Evolutionary conservation across 1,139 yeast species (phyloP).

Genomic region (Arxiozyma bovina): DNA sequence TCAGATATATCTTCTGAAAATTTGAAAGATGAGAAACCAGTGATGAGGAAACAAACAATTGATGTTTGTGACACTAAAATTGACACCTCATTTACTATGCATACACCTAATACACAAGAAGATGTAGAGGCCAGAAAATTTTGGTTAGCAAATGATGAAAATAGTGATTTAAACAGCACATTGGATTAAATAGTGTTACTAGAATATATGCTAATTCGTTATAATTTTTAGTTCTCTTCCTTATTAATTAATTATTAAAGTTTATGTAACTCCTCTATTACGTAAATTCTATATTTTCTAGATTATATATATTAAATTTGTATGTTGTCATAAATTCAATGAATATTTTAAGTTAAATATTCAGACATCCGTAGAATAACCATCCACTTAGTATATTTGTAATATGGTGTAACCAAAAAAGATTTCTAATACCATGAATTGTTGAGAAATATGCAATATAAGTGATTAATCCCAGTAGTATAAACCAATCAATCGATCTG

Average conservation of each 20-base stretch:
- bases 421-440: constrained; percentile 58
- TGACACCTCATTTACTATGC: constrained; percentile 1
- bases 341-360: not conserved
- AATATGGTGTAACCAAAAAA: constrained; percentile 63
- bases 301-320: not conserved
- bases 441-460: constrained; percentile 49
- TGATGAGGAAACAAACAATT: not conserved
- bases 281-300: not conserved
- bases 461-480: constrained; percentile 31
- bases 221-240: too few relatives aligned
- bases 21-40: not conserved
- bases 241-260: not conserved
- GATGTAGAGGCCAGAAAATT: constrained; percentile 31
- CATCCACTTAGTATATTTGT: constrained; percentile 49
- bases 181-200: too few relatives aligned
- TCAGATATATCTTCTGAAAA: constrained; percentile 1
- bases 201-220: not conserved
- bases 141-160: constrained; percentile 19
- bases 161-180: constrained; percentile 1
- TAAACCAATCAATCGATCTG: constrained; percentile 20
- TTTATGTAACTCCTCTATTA: not conserved
- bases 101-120: constrained; percentile 24
- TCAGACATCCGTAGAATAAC: constrained; percentile 26
- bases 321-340: not conserved
- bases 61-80: not conserved